Evolutionary conservation across 352 stramenopile species (phyloP).

Genomic region (Pythium myriotylum): DNA sequence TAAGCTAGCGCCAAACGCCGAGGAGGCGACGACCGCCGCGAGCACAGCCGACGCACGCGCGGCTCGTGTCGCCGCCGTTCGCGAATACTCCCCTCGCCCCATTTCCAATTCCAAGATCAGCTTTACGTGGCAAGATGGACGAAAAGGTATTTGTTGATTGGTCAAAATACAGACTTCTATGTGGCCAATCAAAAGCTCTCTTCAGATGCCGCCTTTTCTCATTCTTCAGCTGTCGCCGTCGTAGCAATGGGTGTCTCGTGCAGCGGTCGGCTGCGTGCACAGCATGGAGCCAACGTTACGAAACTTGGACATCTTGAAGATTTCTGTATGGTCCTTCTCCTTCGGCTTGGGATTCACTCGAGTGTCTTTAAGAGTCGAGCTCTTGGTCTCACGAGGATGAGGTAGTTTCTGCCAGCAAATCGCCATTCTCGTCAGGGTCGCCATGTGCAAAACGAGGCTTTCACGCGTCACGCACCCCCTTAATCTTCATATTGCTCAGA

Average conservation of each 20-base stretch:
- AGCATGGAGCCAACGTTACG: slow-evolving; percentile 72
- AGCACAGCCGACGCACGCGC: background rate
- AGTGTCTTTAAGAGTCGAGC: slow-evolving; percentile 69
- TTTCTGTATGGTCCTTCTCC: slow-evolving; percentile 38
- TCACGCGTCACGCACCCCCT: slow-evolving; percentile 48
- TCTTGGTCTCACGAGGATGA: slow-evolving; percentile 68
- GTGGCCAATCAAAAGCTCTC: slow-evolving; percentile 9
- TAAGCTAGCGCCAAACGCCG: background rate
- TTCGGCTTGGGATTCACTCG: slow-evolving; percentile 42
- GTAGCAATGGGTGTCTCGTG: slow-evolving; percentile 4
- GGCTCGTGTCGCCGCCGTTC: background rate
- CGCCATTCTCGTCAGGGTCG: no score
- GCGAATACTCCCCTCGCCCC: slow-evolving; percentile 7
- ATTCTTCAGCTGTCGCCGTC: slow-evolving; percentile 13
- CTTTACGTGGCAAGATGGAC: slow-evolving; percentile 20
- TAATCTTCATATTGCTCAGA: slow-evolving; percentile 79
- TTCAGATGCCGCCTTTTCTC: slow-evolving; percentile 6
- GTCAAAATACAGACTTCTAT: slow-evolving; percentile 19
- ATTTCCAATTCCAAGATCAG: background rate
- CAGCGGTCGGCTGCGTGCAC: slow-evolving; percentile 55
- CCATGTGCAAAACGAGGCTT: no score
- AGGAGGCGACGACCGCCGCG: background rate
- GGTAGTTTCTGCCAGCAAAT: slow-evolving; percentile 57
- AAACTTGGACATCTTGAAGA: slow-evolving; percentile 90
- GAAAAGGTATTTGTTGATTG: slow-evolving; percentile 13